phyloP scores from a whole-genome alignment of 139 green algal species.

The Chlamydomonas sphaeroides region DNA sequence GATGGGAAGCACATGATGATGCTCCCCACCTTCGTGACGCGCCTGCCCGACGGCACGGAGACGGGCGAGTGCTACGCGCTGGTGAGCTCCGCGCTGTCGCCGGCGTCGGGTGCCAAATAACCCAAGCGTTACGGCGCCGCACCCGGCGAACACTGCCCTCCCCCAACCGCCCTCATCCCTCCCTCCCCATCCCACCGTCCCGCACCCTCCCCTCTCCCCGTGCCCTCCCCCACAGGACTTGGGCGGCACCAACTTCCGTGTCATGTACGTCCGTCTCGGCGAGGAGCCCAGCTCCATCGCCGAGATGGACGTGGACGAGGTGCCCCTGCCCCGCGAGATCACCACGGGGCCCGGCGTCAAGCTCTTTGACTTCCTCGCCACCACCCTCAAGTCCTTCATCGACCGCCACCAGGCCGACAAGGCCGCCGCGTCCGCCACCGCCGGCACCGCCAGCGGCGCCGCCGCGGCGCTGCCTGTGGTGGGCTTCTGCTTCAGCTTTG shows the following conservation, averaged over 20 bases:
- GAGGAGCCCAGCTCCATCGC: slow-evolving; percentile 53
- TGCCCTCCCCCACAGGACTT: slow-evolving; percentile 73
- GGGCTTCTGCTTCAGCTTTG: slow-evolving; percentile 95
- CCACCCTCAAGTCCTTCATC: slow-evolving; percentile 55
- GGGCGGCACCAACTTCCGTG: slow-evolving; percentile 91
- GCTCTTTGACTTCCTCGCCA: slow-evolving; percentile 84
- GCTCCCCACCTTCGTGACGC: slow-evolving; percentile 62
- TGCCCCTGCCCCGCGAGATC: slow-evolving; percentile 61
- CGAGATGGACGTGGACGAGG: slow-evolving; percentile 58
- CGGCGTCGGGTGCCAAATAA: too few relatives aligned
- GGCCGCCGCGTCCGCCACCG: background rate
- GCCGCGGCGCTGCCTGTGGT: slow-evolving; percentile 66
- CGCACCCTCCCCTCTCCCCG: background rate
- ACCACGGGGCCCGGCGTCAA: slow-evolving; percentile 57
- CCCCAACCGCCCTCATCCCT: background rate
- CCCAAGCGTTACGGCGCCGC: too few relatives aligned
- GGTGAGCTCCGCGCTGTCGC: too few relatives aligned
- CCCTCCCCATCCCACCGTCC: too few relatives aligned
- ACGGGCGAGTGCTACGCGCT: slow-evolving; percentile 5
- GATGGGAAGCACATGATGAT: slow-evolving; percentile 59
- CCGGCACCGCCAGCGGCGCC: background rate
- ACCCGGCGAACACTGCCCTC: too few relatives aligned
- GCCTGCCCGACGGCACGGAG: slow-evolving; percentile 54
- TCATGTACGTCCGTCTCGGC: slow-evolving; percentile 67
- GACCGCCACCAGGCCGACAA: slow-evolving; percentile 16